Evolutionary conservation across 2,329 filamentous ascomycete species (phyloP).

Genomic region (Didymella lethalis): DNA sequence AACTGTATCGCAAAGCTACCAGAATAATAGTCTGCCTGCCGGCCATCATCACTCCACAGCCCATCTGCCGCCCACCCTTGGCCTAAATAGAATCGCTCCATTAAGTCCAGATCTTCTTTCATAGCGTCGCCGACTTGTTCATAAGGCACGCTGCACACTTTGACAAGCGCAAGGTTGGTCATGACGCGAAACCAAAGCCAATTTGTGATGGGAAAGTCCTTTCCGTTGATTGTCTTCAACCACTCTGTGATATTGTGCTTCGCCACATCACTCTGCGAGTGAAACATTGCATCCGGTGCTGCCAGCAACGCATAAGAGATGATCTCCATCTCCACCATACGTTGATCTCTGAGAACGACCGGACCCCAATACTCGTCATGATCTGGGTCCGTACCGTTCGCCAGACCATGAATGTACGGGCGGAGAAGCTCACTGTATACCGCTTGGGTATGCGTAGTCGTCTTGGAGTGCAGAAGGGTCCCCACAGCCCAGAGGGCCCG

Average conservation of each 20-base stretch:
- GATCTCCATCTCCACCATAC: slow-evolving; percentile 64
- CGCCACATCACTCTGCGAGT: slow-evolving; percentile 36
- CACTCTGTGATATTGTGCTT: slow-evolving; percentile 53
- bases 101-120: slow-evolving; percentile 52
- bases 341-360: slow-evolving; percentile 57
- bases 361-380: slow-evolving; percentile 59
- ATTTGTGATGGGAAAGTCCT: slow-evolving; percentile 58
- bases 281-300: slow-evolving; percentile 52
- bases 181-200: slow-evolving; percentile 64
- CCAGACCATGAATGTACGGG: slow-evolving; percentile 43
- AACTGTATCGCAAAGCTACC: slow-evolving; percentile 64
- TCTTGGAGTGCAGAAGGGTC: slow-evolving; percentile 34
- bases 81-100: slow-evolving; percentile 57
- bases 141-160: slow-evolving; percentile 51
- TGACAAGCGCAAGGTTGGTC: slow-evolving; percentile 57
- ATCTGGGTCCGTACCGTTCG: slow-evolving; percentile 47
- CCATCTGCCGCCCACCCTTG: slow-evolving; percentile 62
- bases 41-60: slow-evolving; percentile 49
- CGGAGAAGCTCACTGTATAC: slow-evolving; percentile 33
- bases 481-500: slow-evolving; percentile 47
- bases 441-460: slow-evolving; percentile 1
- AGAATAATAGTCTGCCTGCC: slow-evolving; percentile 62
- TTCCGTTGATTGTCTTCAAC: slow-evolving; percentile 55
- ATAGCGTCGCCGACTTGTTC: slow-evolving; percentile 51
- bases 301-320: slow-evolving; percentile 59